Conservation (phyloP, 306 rosid species). For the Lathyrus oleraceus region DNA sequence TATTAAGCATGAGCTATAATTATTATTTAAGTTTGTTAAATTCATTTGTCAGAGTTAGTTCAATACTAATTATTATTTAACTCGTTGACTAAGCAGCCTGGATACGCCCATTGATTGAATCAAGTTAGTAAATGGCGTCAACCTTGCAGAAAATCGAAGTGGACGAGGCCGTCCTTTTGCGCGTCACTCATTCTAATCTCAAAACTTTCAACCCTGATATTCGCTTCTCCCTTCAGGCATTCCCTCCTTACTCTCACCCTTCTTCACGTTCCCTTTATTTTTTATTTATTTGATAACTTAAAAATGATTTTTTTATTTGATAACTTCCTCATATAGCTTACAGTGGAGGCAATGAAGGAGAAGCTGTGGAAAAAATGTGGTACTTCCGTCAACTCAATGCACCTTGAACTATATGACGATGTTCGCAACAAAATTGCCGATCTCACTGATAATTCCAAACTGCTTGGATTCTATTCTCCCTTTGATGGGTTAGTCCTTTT, state of each 20-base stretch:
- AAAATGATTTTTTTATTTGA: not conserved
- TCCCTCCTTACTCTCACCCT: not conserved
- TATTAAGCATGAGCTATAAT: too few species aligned
- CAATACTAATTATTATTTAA: too few species aligned
- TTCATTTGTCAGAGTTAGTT: too few species aligned
- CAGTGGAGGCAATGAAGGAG: slow-evolving; percentile 74
- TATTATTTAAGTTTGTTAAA: too few species aligned
- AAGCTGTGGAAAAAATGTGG: slow-evolving; percentile 87
- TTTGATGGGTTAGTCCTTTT: slow-evolving; percentile 59
- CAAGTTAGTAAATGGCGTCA: slow-evolving; percentile 46
- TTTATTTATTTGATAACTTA: not conserved
- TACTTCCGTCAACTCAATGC: slow-evolving; percentile 73
- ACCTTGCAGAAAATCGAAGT: slow-evolving; percentile 61
- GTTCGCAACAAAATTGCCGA: slow-evolving; percentile 57
- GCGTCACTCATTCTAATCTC: slow-evolving; percentile 75
- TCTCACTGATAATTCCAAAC: slow-evolving; percentile 60
- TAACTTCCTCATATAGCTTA: slow-evolving; percentile 40
- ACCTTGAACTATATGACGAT: slow-evolving; percentile 72
- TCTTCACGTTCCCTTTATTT: not conserved
- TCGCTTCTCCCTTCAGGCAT: slow-evolving; percentile 70
- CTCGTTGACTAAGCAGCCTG: too few species aligned
- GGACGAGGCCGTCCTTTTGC: slow-evolving; percentile 64
- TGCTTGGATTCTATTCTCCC: slow-evolving; percentile 79
- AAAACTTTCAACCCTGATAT: slow-evolving; percentile 68
- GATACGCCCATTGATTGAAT: not conserved